Evolutionary conservation across 192 early-diverging fungal species (phyloP), one percentile per base, ranked within the genome.

Genomic region (Gigaspora rosea): DNA sequence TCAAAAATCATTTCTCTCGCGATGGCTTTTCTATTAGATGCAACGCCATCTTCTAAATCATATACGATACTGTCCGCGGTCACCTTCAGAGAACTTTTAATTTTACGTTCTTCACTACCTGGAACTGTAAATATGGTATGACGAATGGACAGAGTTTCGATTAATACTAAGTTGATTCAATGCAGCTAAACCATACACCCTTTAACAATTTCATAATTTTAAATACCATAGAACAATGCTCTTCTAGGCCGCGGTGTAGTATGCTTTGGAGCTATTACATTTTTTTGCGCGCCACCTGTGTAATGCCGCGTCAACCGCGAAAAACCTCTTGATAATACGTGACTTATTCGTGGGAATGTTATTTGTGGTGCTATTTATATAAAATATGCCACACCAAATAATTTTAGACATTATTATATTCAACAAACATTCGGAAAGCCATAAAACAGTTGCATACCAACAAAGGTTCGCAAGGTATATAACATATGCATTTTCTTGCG

Each of bases 1-100:
- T 92, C 81, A 68, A 90, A 87, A 0, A 96, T 90, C 78, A 91
- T 83, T 50, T 86, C 68, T 54, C 95, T 88, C 7, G 95, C 95
- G 50, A 85, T 87, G 18, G 90, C 91, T 79, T 98, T 98, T 70
- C 92, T 89, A 81, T 91, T 93, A 15, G 88, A 62, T 0, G 94
- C 85, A 1, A 98, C 97, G 20, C 94, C 91, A 81, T 98, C 97
- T 76, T 98, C 97, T 4, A 98, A 86, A 78, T 98, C 97, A 75
- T 95, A 96, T 48, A 96, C 92, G 22, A 96, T 82, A 78, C 91
- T 92, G 82, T 98, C 97, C 3, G 91, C 94, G 8, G 58, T 68
- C 3, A 90, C 77, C 6, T 83, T 81, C 8, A 92, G 82, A 10
- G 95, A 95, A 47, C 91, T 93, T 64, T 87, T 86, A 33, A 98